A percentile compares a stretch with the other conserved stretches of the same genome.
phyloP scores from a whole-genome alignment of 2,329 filamentous ascomycete genomes.

The Verticillium klebahnii region DNA sequence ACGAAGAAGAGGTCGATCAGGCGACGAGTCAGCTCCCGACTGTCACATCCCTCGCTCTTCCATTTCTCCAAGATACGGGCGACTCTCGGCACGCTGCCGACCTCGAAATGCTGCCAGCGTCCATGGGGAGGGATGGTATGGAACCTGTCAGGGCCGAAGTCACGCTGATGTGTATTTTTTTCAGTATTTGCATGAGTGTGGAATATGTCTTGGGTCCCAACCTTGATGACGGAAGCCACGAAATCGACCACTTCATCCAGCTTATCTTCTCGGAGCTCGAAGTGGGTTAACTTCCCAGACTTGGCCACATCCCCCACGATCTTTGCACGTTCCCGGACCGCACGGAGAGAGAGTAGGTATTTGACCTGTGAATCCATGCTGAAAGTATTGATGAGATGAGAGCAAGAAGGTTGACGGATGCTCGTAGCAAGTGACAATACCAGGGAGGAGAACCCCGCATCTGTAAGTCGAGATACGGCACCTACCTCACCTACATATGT shows the following conservation, averaged over 20 bases:
- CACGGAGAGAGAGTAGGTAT: conserved; percentile 29
- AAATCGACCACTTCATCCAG: conserved; percentile 35
- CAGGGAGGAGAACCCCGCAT: not conserved
- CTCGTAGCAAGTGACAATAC: not conserved
- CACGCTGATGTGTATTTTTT: conserved; percentile 28
- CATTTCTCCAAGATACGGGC: conserved; percentile 38
- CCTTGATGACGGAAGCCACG: conserved; percentile 36
- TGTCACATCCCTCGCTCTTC: conserved; percentile 35
- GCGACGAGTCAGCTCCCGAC: conserved; percentile 43
- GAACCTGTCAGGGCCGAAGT: conserved; percentile 43
- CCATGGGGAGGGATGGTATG: conserved; percentile 49
- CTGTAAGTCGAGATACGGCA: not conserved
- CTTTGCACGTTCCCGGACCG: conserved; percentile 28
- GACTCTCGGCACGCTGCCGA: conserved; percentile 47
- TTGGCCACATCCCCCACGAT: conserved; percentile 30
- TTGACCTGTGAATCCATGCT: conserved; percentile 15
- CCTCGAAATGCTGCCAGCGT: conserved; percentile 60
- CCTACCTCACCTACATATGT: not conserved
- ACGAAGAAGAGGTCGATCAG: conserved; percentile 59
- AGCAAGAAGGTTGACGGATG: not conserved
- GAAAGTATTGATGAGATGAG: not conserved
- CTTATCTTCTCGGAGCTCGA: conserved; percentile 31
- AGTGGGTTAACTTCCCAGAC: conserved; percentile 32
- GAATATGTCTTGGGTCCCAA: conserved; percentile 13
- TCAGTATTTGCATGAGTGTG: not conserved